phyloP scores from a whole-genome alignment of 1,284 basidiomycete species.

The Cutaneotrichosporon mucoides region DNA sequence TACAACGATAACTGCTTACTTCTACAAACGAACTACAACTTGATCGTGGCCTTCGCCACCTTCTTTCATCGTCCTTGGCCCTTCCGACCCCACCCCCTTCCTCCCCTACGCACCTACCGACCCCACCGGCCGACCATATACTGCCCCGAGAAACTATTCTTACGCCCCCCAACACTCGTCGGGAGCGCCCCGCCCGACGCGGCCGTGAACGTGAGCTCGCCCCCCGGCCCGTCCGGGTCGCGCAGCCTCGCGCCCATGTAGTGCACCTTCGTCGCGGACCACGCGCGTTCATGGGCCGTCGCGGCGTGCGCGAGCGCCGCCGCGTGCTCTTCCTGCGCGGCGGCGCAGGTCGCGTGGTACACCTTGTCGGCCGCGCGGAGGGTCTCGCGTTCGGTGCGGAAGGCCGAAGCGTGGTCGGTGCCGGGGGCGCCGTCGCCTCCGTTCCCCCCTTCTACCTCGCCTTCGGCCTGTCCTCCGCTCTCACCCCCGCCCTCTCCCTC shows the following conservation, averaged over 20 bases:
- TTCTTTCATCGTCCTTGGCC: no score
- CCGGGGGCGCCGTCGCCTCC: background rate
- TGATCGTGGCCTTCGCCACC: no score
- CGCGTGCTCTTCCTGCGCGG: background rate
- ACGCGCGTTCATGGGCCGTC: constrained; percentile 2
- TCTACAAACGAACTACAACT: no score
- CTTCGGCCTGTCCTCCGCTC: no score
- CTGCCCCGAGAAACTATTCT: background rate
- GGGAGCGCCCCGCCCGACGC: background rate
- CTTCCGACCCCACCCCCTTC: no score
- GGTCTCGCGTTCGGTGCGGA: background rate
- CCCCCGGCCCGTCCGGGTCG: constrained; percentile 3
- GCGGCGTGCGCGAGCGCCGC: background rate
- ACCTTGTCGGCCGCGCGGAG: background rate
- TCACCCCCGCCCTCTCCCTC: background rate
- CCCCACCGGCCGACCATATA: constrained; percentile 1
- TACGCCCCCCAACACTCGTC: no score
- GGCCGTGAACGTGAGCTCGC: background rate
- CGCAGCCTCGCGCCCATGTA: constrained; percentile 11
- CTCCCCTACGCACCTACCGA: background rate
- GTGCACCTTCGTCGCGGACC: background rate
- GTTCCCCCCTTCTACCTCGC: background rate
- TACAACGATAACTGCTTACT: no score
- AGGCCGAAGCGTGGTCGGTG: background rate
- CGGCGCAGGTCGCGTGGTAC: constrained; percentile 4